These are phyloP conservation scores for Geranium incanum DNA, from an alignment of 441 rosid genomes.

Conservation along the genomic window DNA sequence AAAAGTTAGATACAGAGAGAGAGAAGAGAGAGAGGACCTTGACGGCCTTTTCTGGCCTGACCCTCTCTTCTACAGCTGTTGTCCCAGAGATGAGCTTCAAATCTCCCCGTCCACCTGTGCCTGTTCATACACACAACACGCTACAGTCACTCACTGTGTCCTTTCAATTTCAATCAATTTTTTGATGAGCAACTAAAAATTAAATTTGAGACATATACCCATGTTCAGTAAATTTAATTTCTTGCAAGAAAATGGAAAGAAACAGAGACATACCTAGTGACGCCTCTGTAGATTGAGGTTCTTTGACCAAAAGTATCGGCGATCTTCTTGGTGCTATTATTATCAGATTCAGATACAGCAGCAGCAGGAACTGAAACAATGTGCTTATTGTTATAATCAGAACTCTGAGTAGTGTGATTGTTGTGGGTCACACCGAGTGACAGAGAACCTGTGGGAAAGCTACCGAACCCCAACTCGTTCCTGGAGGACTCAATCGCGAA, in stretches of 20 bases:
- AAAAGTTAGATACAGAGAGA: constrained; percentile 10
- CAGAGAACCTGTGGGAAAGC: not conserved
- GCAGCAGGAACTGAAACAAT: not conserved
- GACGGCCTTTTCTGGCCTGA: constrained; percentile 92
- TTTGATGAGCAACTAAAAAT: not conserved
- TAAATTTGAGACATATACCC: too few species aligned
- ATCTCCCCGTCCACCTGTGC: constrained; percentile 19
- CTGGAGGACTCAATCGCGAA: not conserved
- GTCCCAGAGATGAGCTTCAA: constrained; percentile 97
- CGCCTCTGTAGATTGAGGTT: constrained; percentile 90
- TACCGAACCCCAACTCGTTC: not conserved
- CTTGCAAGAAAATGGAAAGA: not conserved
- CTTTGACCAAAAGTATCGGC: constrained; percentile 82
- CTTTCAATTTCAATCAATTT: not conserved
- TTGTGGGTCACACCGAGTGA: constrained; percentile 4
- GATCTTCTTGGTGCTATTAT: constrained; percentile 35
- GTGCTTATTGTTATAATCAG: not conserved
- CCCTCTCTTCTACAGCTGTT: constrained; percentile 95
- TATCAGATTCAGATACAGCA: not conserved
- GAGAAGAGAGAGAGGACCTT: constrained; percentile 36
- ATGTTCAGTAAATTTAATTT: too few species aligned
- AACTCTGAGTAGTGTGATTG: too few species aligned
- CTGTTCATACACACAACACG: not conserved
- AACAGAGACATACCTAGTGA: constrained; percentile 50
- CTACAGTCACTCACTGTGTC: too few species aligned